A percentile compares a stretch with the other conserved stretches of the same genome.
phyloP scores from a whole-genome alignment of 1,284 basidiomycete genomes.

The Rhodofomes roseus region DNA sequence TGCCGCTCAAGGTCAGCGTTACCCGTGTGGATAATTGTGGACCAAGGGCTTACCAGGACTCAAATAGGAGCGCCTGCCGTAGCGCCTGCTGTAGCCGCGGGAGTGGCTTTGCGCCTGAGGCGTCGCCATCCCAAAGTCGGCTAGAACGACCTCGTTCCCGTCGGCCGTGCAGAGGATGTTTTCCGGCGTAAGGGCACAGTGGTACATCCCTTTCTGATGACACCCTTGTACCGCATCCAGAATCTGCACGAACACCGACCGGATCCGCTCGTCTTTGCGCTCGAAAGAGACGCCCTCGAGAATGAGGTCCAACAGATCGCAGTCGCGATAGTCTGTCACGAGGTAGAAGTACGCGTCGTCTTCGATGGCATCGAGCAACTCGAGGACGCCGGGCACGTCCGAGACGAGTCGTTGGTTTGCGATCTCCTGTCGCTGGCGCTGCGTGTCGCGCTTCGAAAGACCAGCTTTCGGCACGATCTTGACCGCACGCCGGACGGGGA shows the following conservation, averaged over 20 bases:
- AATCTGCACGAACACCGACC: slow-evolving; percentile 39
- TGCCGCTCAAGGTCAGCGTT: slow-evolving; percentile 4
- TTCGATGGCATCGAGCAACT: too few species aligned
- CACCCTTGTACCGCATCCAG: slow-evolving; percentile 54
- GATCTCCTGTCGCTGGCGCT: too few species aligned
- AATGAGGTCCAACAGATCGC: too few species aligned
- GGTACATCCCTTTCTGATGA: slow-evolving; percentile 67
- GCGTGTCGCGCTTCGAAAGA: too few species aligned
- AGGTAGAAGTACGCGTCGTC: too few species aligned
- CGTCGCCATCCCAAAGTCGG: slow-evolving; percentile 73
- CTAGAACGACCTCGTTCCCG: slow-evolving; percentile 48
- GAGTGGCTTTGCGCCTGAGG: slow-evolving; percentile 39
- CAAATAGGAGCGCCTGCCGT: slow-evolving; percentile 54
- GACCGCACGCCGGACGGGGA: too few species aligned
- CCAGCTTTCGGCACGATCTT: too few species aligned
- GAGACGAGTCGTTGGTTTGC: too few species aligned
- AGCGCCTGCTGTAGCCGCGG: slow-evolving; percentile 50
- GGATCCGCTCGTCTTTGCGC: slow-evolving; percentile 27
- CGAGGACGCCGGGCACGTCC: too few species aligned
- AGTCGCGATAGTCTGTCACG: too few species aligned
- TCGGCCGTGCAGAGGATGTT: slow-evolving; percentile 38
- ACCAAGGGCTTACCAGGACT: too few species aligned
- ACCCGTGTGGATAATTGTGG: not conserved
- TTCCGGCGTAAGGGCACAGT: slow-evolving; percentile 71
- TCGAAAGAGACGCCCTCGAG: slow-evolving; percentile 7